A percentile compares a stretch with the other conserved stretches of the same genome.
phyloP scores from a whole-genome alignment of 179 eudicot species.

The Beta lomatogona region DNA sequence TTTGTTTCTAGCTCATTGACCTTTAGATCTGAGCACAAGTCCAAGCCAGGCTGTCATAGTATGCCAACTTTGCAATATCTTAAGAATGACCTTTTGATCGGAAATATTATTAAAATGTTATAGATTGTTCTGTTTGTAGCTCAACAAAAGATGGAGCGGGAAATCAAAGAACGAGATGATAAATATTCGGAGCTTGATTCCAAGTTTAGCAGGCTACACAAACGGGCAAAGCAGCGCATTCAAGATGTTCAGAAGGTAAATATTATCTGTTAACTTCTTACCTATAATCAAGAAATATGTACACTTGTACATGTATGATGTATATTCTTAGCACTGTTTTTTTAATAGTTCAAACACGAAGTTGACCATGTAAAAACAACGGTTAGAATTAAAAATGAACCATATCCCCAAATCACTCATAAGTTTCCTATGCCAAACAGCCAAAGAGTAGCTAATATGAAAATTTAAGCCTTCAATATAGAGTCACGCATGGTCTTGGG shows the following conservation, averaged over 20 bases:
- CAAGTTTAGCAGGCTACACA: slow-evolving; percentile 91
- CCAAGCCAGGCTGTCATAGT: background rate
- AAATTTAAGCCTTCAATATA: no score
- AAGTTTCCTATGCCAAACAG: background rate
- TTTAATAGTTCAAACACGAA: background rate
- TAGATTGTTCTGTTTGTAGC: slow-evolving; percentile 47
- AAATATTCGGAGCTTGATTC: slow-evolving; percentile 91
- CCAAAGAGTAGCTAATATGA: no score
- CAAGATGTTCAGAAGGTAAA: slow-evolving; percentile 96
- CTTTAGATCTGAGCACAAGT: background rate
- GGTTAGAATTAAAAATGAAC: background rate
- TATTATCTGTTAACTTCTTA: slow-evolving; percentile 3
- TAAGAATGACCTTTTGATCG: background rate
- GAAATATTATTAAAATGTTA: slow-evolving; percentile 8
- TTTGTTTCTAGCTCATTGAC: background rate
- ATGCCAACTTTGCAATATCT: background rate
- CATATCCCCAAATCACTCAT: background rate
- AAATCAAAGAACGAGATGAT: slow-evolving; percentile 92
- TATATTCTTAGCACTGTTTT: background rate
- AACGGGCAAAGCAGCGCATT: slow-evolving; percentile 97
- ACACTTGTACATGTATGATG: no score
- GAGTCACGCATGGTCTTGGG: background rate
- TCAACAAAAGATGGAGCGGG: slow-evolving; percentile 85
- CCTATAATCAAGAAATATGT: background rate
- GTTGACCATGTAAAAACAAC: background rate